These are phyloP conservation scores for Ceriops tagal DNA, from an alignment of 345 rosid species.

Conservation along the genomic window DNA sequence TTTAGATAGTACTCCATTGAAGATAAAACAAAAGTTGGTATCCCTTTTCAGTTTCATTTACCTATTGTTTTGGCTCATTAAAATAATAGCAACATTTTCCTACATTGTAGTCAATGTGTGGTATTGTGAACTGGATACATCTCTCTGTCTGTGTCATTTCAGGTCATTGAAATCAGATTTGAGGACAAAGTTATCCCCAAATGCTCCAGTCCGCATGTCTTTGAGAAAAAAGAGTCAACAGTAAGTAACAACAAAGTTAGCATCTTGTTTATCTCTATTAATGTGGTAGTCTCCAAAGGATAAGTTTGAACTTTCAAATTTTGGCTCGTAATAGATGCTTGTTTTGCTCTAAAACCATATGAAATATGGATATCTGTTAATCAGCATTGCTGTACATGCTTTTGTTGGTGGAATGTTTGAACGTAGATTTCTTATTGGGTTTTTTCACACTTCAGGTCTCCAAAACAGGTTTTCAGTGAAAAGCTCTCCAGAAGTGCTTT, in stretches of 20 bases:
- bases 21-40: conserved; percentile 36
- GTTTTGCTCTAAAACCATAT: background rate
- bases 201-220: conserved; percentile 12
- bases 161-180: conserved; percentile 15
- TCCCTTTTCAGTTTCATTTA: background rate
- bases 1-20: conserved; percentile 22
- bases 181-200: conserved; percentile 7
- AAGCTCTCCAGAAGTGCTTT: conserved; percentile 37
- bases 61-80: background rate
- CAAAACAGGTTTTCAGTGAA: conserved; percentile 35
- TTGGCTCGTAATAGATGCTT: conserved; percentile 1
- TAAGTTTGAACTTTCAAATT: conserved; percentile 13
- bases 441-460: conserved; percentile 37
- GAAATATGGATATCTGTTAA: background rate
- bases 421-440: background rate
- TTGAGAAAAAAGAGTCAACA: conserved; percentile 27
- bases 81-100: conserved; percentile 7
- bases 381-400: background rate
- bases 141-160: background rate
- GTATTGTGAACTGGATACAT: background rate
- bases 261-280: conserved; percentile 28
- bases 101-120: background rate
- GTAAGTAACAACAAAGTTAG: conserved; percentile 45
- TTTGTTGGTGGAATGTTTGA: background rate
- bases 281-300: background rate